Base-by-base conservation (phyloP, 2,329 filamentous ascomycete species). In the Sporothrix curviconia region DNA sequence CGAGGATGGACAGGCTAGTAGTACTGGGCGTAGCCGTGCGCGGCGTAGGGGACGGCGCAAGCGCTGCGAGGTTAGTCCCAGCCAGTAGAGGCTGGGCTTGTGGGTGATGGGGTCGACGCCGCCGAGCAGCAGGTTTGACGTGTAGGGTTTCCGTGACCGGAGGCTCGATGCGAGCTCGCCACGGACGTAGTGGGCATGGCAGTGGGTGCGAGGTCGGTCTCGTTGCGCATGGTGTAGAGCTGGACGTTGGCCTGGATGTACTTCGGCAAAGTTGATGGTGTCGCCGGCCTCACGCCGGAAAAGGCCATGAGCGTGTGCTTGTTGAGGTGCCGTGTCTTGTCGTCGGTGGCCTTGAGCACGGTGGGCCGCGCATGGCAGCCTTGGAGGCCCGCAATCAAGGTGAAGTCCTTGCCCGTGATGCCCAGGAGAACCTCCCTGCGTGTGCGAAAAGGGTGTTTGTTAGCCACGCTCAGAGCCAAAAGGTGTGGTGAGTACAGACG, bases 351-450 rank as follows among this genome's bases (percentile, higher is more conserved):
- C 77, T 99, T 99, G 71, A 99, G 86, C 73, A 99, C 88, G 60
- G 92, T 96, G 91, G 90, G 68, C 94, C 94, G 78, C 94, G 86
- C 92, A 97, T 97, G 68, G 92, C 90, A 71, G 94, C 94, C 80
- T 99, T 97, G 63, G 92, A 97, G 68, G 94, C 90, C n/a, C 68
- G 91, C 94, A 72, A 99, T 86, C 81, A 99, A 85, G 78, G 92
- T 95, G 75, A 96, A 99, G 83, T 99, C 95, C 81, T 96, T 96
- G 79, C 94, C 95, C 60, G 92, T 96, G 74, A 99, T 96, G 70
- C 94, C 94, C 67, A 99, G 83, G 71, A 99, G 83, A 72, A 97
- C 90, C 85, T 99, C 94, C 94, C 92, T 97, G 60, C n/a, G n/a
- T n/a, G n/a, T n/a, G n/a, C n/a, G n/a, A n/a, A n/a, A 17, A 14